Evolutionary conservation across 805 yeast species (phyloP).

Genomic region (Helenozyma rhizophorensis): DNA sequence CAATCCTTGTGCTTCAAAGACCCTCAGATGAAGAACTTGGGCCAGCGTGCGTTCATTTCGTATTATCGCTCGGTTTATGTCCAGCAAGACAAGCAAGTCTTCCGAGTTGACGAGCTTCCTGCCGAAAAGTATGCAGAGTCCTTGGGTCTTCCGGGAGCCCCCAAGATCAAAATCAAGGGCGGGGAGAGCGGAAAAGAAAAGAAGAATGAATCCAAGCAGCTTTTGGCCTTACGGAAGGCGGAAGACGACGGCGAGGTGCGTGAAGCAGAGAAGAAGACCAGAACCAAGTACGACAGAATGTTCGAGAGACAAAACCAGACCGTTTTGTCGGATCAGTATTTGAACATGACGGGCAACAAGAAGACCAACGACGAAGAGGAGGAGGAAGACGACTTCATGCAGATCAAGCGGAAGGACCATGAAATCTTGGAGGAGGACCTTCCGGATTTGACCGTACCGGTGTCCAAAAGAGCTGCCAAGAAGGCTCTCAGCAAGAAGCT

Average conservation of each 20-base stretch:
- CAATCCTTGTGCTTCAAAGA: constrained; percentile 89
- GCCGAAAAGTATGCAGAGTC: constrained; percentile 82
- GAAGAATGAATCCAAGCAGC: constrained; percentile 77
- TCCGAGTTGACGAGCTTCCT: constrained; percentile 72
- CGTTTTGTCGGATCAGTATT: constrained; percentile 83
- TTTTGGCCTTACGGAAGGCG: constrained; percentile 50
- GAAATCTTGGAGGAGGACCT: constrained; percentile 58
- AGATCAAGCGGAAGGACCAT: constrained; percentile 76
- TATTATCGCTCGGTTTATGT: constrained; percentile 80
- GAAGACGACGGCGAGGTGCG: constrained; percentile 60
- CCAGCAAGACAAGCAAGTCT: constrained; percentile 84
- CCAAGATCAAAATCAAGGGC: constrained; percentile 72
- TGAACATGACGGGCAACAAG: constrained; percentile 57
- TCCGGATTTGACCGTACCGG: constrained; percentile 58
- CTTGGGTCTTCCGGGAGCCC: constrained; percentile 93
- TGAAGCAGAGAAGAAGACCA: constrained; percentile 43
- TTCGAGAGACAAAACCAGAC: constrained; percentile 92
- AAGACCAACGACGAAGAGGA: constrained; percentile 24
- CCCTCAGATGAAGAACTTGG: constrained; percentile 87
- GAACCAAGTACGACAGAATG: constrained; percentile 93
- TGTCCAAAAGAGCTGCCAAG: constrained; percentile 81
- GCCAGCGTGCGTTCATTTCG: constrained; percentile 93
- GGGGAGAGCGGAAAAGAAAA: constrained; percentile 59
- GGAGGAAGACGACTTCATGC: constrained; percentile 68
- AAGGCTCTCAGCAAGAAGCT: constrained; percentile 84